Evolutionary conservation across 495 filamentous ascomycete genomes (phyloP).

Genomic region (Hypoxylon trugodes): DNA sequence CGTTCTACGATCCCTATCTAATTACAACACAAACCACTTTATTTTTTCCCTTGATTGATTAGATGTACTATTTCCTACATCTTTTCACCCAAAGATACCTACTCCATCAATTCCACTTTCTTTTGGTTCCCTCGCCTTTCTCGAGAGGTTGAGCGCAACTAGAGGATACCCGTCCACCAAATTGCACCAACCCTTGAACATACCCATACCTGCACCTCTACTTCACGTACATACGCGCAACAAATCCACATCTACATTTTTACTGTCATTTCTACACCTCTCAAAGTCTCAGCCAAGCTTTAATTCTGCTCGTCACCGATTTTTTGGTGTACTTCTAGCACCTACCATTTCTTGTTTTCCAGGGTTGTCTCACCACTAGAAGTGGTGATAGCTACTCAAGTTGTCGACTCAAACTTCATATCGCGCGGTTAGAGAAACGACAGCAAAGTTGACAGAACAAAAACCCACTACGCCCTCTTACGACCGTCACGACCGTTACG

Average conservation of each 20-base stretch:
- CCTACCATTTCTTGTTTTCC: conserved; percentile 6
- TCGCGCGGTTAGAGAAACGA: conserved; percentile 47
- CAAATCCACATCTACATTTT: background rate
- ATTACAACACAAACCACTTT: conserved; percentile 11
- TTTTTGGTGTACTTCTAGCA: conserved; percentile 13
- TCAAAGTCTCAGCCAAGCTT: conserved; percentile 9
- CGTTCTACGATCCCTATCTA: background rate
- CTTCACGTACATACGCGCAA: conserved; percentile 6
- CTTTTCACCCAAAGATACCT: conserved; percentile 22
- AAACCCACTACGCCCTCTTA: conserved; percentile 41
- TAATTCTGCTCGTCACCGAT: background rate
- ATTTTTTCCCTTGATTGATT: conserved; percentile 3
- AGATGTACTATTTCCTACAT: conserved; percentile 21
- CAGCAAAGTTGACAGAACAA: conserved; percentile 54
- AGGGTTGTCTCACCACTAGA: conserved; percentile 25
- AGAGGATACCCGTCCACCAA: background rate
- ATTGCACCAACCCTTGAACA: conserved; percentile 4
- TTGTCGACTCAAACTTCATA: conserved; percentile 53
- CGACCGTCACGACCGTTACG: conserved; percentile 56
- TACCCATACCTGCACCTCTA: conserved; percentile 6
- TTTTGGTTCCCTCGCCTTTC: conserved; percentile 2
- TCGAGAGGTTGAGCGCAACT: background rate
- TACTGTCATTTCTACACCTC: conserved; percentile 4
- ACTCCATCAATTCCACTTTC: background rate
- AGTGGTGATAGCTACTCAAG: conserved; percentile 57